Conservation (phyloP, 192 early-diverging fungal genomes). For the Backusella westeae region DNA sequence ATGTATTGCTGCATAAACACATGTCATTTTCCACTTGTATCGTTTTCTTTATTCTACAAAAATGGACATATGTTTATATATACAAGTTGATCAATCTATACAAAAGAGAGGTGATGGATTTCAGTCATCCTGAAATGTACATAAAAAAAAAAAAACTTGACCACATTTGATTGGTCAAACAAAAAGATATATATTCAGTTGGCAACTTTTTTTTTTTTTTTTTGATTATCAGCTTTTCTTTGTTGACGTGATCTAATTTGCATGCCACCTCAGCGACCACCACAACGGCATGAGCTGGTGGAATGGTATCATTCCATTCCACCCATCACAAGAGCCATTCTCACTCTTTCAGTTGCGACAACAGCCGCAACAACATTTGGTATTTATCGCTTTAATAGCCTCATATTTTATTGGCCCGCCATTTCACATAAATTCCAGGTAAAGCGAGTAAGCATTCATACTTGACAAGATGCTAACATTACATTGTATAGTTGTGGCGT, state of each 20-base stretch:
- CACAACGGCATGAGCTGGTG: constrained; percentile 47
- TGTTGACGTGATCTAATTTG: background rate
- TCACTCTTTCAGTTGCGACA: constrained; percentile 47
- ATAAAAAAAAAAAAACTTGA: background rate
- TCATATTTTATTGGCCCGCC: constrained; percentile 53
- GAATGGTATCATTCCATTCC: constrained; percentile 58
- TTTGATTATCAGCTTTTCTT: background rate
- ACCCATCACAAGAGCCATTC: constrained; percentile 54
- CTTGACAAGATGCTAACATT: background rate
- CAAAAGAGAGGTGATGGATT: too few relatives aligned
- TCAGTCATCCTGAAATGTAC: too few relatives aligned
- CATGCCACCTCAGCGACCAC: constrained; percentile 22
- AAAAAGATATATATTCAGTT: background rate
- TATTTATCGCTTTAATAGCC: constrained; percentile 30
- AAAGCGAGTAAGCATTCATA: background rate
- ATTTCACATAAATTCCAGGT: constrained; percentile 63
- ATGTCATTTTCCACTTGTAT: too few relatives aligned
- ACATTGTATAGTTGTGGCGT: constrained; percentile 62
- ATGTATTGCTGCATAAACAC: background rate
- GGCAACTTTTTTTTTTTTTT: background rate
- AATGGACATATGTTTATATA: too few relatives aligned
- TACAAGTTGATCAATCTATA: too few relatives aligned
- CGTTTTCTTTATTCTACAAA: too few relatives aligned
- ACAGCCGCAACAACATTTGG: constrained; percentile 43
- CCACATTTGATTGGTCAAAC: background rate